Percentiles rank a stretch among this genome's conserved stretches.
phyloP scores from a whole-genome alignment of 257 asterid genomes.

The Eustoma russellianum region DNA sequence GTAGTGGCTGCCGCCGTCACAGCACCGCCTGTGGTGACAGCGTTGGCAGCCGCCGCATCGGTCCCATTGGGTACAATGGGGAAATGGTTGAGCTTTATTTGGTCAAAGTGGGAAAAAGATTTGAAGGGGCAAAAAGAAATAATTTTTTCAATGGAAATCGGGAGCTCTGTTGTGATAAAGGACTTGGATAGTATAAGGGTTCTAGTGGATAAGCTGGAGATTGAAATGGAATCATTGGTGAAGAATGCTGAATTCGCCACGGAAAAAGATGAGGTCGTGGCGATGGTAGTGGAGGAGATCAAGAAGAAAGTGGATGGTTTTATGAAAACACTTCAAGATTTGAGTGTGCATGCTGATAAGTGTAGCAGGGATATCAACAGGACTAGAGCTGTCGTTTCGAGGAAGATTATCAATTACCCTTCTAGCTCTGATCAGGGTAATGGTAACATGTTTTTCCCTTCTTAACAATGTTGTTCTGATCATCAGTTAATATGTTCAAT shows the following conservation, averaged over 20 bases:
- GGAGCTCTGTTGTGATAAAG: slow-evolving; percentile 38
- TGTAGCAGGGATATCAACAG: slow-evolving; percentile 53
- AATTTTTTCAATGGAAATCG: slow-evolving; percentile 44
- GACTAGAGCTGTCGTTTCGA: slow-evolving; percentile 56
- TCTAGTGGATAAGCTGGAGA: slow-evolving; percentile 47
- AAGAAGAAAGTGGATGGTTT: slow-evolving; percentile 46
- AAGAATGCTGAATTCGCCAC: slow-evolving; percentile 49
- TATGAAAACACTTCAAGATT: slow-evolving; percentile 41
- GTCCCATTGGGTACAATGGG: slow-evolving; percentile 82
- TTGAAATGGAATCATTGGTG: slow-evolving; percentile 42
- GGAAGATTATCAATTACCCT: slow-evolving; percentile 51
- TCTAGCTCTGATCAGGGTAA: slow-evolving; percentile 25
- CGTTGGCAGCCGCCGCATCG: slow-evolving; percentile 78
- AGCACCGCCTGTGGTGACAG: slow-evolving; percentile 73
- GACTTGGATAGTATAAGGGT: slow-evolving; percentile 52
- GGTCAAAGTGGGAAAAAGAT: slow-evolving; percentile 62
- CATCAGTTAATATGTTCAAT: background rate
- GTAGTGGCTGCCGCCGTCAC: slow-evolving; percentile 84
- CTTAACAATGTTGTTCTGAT: slow-evolving; percentile 12
- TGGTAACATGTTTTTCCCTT: slow-evolving; percentile 47
- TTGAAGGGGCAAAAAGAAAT: slow-evolving; percentile 51
- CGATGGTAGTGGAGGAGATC: slow-evolving; percentile 56
- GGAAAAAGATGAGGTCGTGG: slow-evolving; percentile 50
- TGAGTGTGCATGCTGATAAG: slow-evolving; percentile 43
- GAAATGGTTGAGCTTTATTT: slow-evolving; percentile 55